These are phyloP conservation scores for Colletotrichum brevisporum DNA, from an alignment of 2,329 filamentous ascomycete species.

Conservation along the genomic window DNA sequence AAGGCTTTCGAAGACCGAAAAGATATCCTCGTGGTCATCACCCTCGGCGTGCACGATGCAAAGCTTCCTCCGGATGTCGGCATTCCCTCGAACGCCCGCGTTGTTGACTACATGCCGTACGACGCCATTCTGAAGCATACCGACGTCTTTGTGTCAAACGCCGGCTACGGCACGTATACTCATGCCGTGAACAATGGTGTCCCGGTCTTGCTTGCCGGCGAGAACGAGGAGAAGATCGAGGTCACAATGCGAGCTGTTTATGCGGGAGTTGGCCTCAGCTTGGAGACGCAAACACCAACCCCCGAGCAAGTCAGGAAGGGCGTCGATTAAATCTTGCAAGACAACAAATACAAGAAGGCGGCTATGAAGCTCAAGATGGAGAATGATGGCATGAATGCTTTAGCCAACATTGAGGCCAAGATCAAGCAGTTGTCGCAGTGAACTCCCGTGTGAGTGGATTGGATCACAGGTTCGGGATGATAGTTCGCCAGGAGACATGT, in stretches of 20 bases:
- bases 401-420: slow-evolving; percentile 18
- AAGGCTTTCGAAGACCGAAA: slow-evolving; percentile 55
- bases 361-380: slow-evolving; percentile 30
- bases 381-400: slow-evolving; percentile 13
- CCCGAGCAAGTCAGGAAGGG: slow-evolving; percentile 34
- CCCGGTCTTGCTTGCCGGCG: slow-evolving; percentile 62
- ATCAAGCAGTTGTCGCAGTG: slow-evolving; percentile 5
- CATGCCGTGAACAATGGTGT: slow-evolving; percentile 61
- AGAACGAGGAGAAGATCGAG: slow-evolving; percentile 58
- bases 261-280: slow-evolving; percentile 61
- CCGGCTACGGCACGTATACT: slow-evolving; percentile 62
- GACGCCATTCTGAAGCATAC: slow-evolving; percentile 60
- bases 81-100: slow-evolving; percentile 56
- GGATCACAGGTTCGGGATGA: too few relatives aligned
- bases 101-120: slow-evolving; percentile 64
- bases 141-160: slow-evolving; percentile 64
- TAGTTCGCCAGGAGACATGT: too few relatives aligned
- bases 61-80: slow-evolving; percentile 9
- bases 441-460: background rate
- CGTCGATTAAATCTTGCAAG: slow-evolving; percentile 12
- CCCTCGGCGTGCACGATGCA: slow-evolving; percentile 47
- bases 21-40: slow-evolving; percentile 53
- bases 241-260: slow-evolving; percentile 57
- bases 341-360: slow-evolving; percentile 31
- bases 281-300: slow-evolving; percentile 53